These are phyloP conservation scores for Areca catechu DNA, from an alignment of 176 grass and related monocot species.

Conservation along the genomic window DNA sequence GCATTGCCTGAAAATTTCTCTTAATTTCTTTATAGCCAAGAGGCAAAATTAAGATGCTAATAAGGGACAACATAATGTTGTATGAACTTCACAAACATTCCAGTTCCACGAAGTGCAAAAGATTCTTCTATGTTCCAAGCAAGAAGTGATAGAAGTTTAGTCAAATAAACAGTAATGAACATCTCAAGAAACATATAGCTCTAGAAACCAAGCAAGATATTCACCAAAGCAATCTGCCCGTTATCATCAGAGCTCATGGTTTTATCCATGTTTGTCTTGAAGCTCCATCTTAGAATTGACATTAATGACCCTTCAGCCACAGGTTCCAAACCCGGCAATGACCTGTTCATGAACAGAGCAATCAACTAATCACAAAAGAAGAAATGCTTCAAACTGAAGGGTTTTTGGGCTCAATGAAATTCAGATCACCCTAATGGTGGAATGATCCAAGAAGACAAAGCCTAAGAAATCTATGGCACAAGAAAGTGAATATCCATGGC, in stretches of 20 bases:
- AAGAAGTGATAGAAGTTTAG: constrained; percentile 3
- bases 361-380: too few relatives aligned
- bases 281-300: constrained; percentile 88
- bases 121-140: constrained; percentile 19
- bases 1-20: too few relatives aligned
- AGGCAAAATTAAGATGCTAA: too few relatives aligned
- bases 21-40: too few relatives aligned
- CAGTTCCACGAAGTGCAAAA: background rate
- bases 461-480: too few relatives aligned
- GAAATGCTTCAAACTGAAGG: too few relatives aligned
- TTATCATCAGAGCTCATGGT: constrained; percentile 60
- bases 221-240: constrained; percentile 75
- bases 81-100: too few relatives aligned
- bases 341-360: constrained; percentile 30
- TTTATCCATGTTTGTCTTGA: constrained; percentile 93
- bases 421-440: too few relatives aligned
- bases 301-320: constrained; percentile 64
- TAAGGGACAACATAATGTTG: too few relatives aligned
- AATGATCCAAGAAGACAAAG: too few relatives aligned
- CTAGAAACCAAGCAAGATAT: constrained; percentile 16
- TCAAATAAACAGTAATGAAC: constrained; percentile 17
- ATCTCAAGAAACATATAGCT: background rate
- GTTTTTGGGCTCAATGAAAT: too few relatives aligned
- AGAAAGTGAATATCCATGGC: too few relatives aligned
- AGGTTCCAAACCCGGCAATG: constrained; percentile 50